Percentiles rank a stretch among this genome's conserved stretches.
These are phyloP conservation scores for Cyclocybe aegerita DNA, from an alignment of 768 basidiomycete genomes.

Conservation along the genomic window DNA sequence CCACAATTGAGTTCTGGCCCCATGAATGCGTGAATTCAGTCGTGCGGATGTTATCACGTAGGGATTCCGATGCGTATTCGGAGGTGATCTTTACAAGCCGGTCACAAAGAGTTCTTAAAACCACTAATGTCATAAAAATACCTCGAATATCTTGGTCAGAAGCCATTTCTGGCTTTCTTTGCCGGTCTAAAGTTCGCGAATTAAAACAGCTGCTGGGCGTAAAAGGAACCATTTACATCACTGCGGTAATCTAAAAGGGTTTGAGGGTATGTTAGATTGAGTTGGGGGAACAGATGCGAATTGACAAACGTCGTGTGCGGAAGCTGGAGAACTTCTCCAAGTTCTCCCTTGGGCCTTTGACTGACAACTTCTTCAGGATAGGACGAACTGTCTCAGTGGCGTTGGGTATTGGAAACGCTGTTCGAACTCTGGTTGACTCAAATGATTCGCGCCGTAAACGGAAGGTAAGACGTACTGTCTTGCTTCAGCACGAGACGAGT, in stretches of 20 bases:
- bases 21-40: constrained; percentile 77
- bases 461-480: constrained; percentile 33
- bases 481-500: constrained; percentile 33
- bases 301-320: constrained; percentile 64
- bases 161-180: constrained; percentile 80
- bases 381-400: constrained; percentile 54
- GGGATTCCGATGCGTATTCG: constrained; percentile 54
- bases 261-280: not conserved
- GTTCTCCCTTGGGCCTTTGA: constrained; percentile 61
- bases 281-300: constrained; percentile 1
- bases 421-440: constrained; percentile 29
- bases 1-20: constrained; percentile 81
- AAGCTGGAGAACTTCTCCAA: constrained; percentile 69
- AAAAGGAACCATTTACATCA: constrained; percentile 45
- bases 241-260: constrained; percentile 45
- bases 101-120: constrained; percentile 4
- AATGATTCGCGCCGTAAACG: constrained; percentile 1
- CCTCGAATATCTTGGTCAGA: constrained; percentile 63
- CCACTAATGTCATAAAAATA: constrained; percentile 20
- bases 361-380: constrained; percentile 68
- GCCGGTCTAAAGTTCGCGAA: constrained; percentile 51
- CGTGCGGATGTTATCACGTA: constrained; percentile 59
- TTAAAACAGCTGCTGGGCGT: constrained; percentile 18
- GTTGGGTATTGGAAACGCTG: constrained; percentile 57
- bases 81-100: constrained; percentile 53